Conservation (phyloP, 106 monocot genomes). For the Apostasia ramifera region DNA sequence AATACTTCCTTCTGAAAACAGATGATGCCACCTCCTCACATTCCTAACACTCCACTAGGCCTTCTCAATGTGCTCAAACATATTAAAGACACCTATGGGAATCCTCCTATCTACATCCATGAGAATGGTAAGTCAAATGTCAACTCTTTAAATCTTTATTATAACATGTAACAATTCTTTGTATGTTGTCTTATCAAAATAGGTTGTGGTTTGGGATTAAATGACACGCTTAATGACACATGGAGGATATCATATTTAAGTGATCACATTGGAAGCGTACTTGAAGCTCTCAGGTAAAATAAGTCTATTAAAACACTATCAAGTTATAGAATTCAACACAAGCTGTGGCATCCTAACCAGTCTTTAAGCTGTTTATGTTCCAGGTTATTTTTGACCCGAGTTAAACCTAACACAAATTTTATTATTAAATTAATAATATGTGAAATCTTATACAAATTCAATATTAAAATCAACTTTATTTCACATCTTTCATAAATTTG, state of each 20-base stretch:
- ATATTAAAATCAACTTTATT: no score
- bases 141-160: neutral
- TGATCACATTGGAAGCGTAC: slow-evolving; percentile 23
- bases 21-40: slow-evolving; percentile 15
- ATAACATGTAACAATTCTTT: no score
- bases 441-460: no score
- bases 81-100: slow-evolving; percentile 33
- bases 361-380: no score
- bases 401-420: no score
- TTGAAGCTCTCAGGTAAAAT: slow-evolving; percentile 33
- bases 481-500: no score
- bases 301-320: no score
- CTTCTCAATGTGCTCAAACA: slow-evolving; percentile 33
- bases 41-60: slow-evolving; percentile 30
- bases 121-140: slow-evolving; percentile 51
- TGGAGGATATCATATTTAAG: slow-evolving; percentile 13
- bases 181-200: no score
- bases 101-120: slow-evolving; percentile 56
- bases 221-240: slow-evolving; percentile 22
- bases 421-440: no score
- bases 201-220: slow-evolving; percentile 20
- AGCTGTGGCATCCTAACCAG: no score
- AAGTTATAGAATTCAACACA: no score
- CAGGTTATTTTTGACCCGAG: no score
- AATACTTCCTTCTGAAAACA: slow-evolving; percentile 5